phyloP scores from a whole-genome alignment of 345 rosid species.

The Sisymbrium irio region DNA sequence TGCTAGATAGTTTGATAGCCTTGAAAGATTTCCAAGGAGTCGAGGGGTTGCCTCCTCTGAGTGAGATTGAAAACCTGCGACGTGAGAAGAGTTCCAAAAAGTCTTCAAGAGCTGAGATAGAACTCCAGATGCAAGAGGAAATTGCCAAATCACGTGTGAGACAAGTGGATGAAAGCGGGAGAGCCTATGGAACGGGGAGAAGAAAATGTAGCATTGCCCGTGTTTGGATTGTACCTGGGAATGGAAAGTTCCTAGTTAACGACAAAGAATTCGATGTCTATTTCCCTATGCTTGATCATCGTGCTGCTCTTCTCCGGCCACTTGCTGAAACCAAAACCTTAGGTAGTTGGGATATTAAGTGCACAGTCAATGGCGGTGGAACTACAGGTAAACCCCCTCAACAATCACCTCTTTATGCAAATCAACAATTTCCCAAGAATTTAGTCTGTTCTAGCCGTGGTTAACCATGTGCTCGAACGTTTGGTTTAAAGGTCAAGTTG shows the following conservation, averaged over 20 bases:
- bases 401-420: background rate
- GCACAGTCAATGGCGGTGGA: slow-evolving; percentile 96
- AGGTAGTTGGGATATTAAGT: slow-evolving; percentile 86
- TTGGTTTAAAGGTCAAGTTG: slow-evolving; percentile 76
- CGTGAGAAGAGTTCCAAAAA: slow-evolving; percentile 68
- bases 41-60: slow-evolving; percentile 83
- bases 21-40: slow-evolving; percentile 79
- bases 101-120: slow-evolving; percentile 73
- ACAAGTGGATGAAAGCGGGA: slow-evolving; percentile 78
- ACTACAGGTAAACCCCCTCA: slow-evolving; percentile 54
- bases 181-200: slow-evolving; percentile 97
- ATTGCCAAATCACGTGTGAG: slow-evolving; percentile 80
- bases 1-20: slow-evolving; percentile 92
- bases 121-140: slow-evolving; percentile 88
- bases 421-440: background rate
- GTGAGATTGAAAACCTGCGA: slow-evolving; percentile 70
- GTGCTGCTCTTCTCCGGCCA: slow-evolving; percentile 93
- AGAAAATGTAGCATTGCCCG: slow-evolving; percentile 93
- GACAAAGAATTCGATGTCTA: slow-evolving; percentile 84
- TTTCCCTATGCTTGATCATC: slow-evolving; percentile 93
- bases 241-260: slow-evolving; percentile 72
- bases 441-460: background rate
- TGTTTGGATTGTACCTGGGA: slow-evolving; percentile 89
- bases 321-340: slow-evolving; percentile 93
- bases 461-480: background rate